Conservation (phyloP, 441 rosid genomes). For the Pelargonium australe region DNA sequence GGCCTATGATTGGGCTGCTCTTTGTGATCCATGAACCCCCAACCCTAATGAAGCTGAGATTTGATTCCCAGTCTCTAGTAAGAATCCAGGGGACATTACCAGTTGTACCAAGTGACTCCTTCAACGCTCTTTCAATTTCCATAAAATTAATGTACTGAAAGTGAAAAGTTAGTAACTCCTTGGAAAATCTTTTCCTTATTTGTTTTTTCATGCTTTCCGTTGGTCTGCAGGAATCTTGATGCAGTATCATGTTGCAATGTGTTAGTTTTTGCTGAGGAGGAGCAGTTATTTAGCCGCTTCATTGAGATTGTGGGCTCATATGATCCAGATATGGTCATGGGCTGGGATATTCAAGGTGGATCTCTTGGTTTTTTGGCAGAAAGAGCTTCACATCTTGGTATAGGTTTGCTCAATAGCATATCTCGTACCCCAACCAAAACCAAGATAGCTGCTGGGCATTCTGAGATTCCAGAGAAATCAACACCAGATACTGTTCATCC, state of each 20-base stretch:
- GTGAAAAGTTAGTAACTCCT: background rate
- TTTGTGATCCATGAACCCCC: slow-evolving; percentile 8
- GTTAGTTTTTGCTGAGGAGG: slow-evolving; percentile 59
- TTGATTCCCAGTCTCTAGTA: background rate
- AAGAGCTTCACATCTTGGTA: slow-evolving; percentile 90
- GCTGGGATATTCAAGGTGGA: slow-evolving; percentile 95
- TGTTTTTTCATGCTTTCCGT: slow-evolving; percentile 14
- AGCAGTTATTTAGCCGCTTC: slow-evolving; percentile 50
- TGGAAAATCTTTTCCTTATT: background rate
- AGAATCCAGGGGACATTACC: background rate
- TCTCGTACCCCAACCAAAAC: slow-evolving; percentile 61
- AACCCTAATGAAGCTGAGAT: background rate
- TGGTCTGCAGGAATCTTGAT: slow-evolving; percentile 60
- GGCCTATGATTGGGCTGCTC: slow-evolving; percentile 4
- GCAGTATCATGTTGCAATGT: slow-evolving; percentile 64
- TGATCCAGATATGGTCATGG: slow-evolving; percentile 87
- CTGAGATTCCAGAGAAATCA: slow-evolving; percentile 35
- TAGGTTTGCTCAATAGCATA: slow-evolving; percentile 68
- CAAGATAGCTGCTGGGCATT: slow-evolving; percentile 27
- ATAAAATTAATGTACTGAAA: background rate
- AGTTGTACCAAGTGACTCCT: background rate
- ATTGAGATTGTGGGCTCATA: slow-evolving; percentile 41
- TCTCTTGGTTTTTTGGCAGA: slow-evolving; percentile 97
- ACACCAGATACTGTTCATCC: slow-evolving; percentile 28
- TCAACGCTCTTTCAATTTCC: background rate